Evolutionary conservation across 2,329 filamentous ascomycete species (phyloP), one percentile per base, ranked within the genome.

Genomic region (Rachicladosporium sp.): DNA sequence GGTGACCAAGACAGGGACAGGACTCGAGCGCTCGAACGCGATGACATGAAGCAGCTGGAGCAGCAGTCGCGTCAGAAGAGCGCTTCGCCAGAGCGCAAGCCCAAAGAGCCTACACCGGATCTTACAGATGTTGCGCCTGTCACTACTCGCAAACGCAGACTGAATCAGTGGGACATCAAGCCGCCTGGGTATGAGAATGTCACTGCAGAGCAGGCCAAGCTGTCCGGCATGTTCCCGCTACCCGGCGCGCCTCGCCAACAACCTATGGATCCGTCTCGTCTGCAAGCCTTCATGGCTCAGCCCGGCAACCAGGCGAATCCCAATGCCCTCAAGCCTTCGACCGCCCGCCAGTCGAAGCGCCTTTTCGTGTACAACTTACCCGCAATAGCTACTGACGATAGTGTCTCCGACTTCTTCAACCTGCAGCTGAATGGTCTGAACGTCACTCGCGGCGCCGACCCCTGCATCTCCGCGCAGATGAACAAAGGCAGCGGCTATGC

Each of bases 141-240:
- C 43, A 68, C 87, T 47, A 80, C 89, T 56, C 80, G 89, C 53
- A 91, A 88, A 70, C 81, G 93, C 51, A 82, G 91, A 43, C 69
- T 98, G 70, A 96, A 88, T 29, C 93, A 98, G 63, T 99, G 91
- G 91, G 93, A 99, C 61, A 95, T 98, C 62, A 98, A 98, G 67
- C 91, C 91, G 4, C 85, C 87, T 10, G 89, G 91, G 33, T 99
- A 99, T 57, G 93, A 98, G 58, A 93, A 91, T 62, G 89, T 99
- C 49, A 95, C 91, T 2, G 87, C 91, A 13, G 93, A 98, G 63
- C 93, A 98, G 62, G 93, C 91, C 37, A 99, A 99, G 69, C 73
- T 98, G 33, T 98, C 93, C 2, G 78, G 89, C 68, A 95, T 98
- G 91, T 99, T 98, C 68, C 88, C 93, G 44, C 76, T 99, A 34